Evolutionary conservation across 2,329 filamentous ascomycete species (phyloP).

Genomic region (Talaromyces funiculosus): DNA sequence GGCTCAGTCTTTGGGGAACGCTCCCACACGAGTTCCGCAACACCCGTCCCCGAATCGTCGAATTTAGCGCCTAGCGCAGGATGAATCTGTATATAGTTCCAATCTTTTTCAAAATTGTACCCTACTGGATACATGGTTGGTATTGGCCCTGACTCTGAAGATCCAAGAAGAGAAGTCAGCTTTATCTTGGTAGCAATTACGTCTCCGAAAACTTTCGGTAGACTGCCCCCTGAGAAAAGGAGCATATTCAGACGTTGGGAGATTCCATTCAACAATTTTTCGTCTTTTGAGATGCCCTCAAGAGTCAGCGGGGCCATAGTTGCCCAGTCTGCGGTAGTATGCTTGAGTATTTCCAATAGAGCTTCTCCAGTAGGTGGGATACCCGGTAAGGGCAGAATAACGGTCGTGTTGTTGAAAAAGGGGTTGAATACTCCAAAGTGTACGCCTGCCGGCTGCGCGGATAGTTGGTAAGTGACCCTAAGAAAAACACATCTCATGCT

Average conservation of each 20-base stretch:
- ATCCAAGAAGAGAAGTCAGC: background rate
- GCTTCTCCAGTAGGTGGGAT: background rate
- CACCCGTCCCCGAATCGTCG: background rate
- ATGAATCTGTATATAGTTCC: conserved; percentile 6
- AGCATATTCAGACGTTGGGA: background rate
- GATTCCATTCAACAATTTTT: background rate
- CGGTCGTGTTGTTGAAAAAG: conserved; percentile 9
- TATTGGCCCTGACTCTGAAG: background rate
- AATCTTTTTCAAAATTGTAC: conserved; percentile 3
- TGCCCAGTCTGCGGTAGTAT: conserved; percentile 1
- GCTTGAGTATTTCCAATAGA: conserved; percentile 1
- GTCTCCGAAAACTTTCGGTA: background rate
- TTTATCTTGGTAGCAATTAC: background rate
- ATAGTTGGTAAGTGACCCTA: background rate
- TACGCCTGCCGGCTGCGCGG: background rate
- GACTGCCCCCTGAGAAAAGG: background rate
- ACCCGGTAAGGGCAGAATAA: conserved; percentile 1
- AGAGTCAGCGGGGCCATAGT: conserved; percentile 3
- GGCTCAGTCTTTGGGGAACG: background rate
- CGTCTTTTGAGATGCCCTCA: conserved; percentile 1
- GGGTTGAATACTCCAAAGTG: conserved; percentile 5
- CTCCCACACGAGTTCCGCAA: conserved; percentile 2
- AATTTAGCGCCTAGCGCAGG: background rate
- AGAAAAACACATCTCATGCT: background rate
- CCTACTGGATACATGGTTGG: conserved; percentile 1